Conservation (phyloP, 352 stramenopile species). For the Phytophthora capsici region DNA sequence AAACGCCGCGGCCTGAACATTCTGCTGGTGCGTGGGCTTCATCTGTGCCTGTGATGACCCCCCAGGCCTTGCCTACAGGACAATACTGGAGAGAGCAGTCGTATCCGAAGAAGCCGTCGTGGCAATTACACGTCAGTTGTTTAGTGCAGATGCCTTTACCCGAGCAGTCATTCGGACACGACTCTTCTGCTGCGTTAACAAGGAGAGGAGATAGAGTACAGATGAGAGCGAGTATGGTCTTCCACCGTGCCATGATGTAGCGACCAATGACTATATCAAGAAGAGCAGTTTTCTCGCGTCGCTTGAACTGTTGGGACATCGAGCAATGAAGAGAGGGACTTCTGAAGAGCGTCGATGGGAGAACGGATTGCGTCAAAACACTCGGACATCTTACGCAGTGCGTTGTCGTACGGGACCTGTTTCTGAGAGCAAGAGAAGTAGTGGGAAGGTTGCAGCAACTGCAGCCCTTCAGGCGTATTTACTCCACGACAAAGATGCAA, state of each 20-base stretch:
- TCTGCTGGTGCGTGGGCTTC: slow-evolving; percentile 53
- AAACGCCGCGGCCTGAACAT: slow-evolving; percentile 78
- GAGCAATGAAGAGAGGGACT: slow-evolving; percentile 19
- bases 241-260: slow-evolving; percentile 12
- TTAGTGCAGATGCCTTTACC: slow-evolving; percentile 62
- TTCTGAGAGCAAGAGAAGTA: slow-evolving; percentile 3
- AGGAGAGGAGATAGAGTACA: not conserved
- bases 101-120: slow-evolving; percentile 62
- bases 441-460: slow-evolving; percentile 6
- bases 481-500: slow-evolving; percentile 18
- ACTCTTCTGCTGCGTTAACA: slow-evolving; percentile 8
- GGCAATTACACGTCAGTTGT: slow-evolving; percentile 65
- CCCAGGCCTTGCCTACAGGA: slow-evolving; percentile 60
- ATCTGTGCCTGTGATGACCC: slow-evolving; percentile 48
- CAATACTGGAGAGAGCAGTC: slow-evolving; percentile 68
- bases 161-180: slow-evolving; percentile 71
- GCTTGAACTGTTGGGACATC: slow-evolving; percentile 15
- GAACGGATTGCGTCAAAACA: slow-evolving; percentile 11
- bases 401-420: not conserved
- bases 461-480: slow-evolving; percentile 23
- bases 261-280: not conserved
- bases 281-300: slow-evolving; percentile 35
- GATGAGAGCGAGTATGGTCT: not conserved
- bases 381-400: not conserved
- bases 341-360: slow-evolving; percentile 21